Base-by-base conservation (phyloP, 1,284 basidiomycete genomes). In the Cryptococcus sp. region DNA sequence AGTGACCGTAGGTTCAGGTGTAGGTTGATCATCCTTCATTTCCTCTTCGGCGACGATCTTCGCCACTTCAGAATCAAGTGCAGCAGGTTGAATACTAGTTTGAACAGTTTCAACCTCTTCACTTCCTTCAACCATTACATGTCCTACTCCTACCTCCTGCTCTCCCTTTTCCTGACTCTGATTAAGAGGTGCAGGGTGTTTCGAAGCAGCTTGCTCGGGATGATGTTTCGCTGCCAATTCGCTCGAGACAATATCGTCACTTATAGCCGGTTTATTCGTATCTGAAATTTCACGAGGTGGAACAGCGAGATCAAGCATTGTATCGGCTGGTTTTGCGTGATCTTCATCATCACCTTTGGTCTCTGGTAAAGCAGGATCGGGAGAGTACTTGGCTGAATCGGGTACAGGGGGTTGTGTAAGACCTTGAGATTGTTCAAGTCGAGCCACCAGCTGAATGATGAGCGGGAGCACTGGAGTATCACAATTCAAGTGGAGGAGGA, bases 371-470 rank as follows among this genome's bases (percentile, higher is more conserved):
- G 11, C 39, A 34, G 32, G 32, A 16, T 9, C 32, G 32, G 32
- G 32, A 16, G 9, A 34, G 32, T 34, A 9, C 10, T 9, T 9
- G 9, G 9, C 32, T 34, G 9, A 9, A 9, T 34, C 16, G 32
- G 32, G 10, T 9, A 16, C 32, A 9, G 32, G 32, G 32, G 32
- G 32, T 34, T 34, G 9, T 9, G 49, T 41, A 7, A 54, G 40
- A 49, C 62, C 62, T 48, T 60, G 60, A 14, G 61, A 60, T 14
- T 56, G 57, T 45, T 66, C 56, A 9, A 73, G 48, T 18, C 70
- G 48, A 13, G 69, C 69, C 19, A 62, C 68, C 18, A 74, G 68
- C 72, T 73, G 25, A n/a, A n/a, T n/a, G 3, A 11, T 16, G n/a
- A 22, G 18, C 14, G 32, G 24, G 14, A 4, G 10, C 25, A 7